A percentile compares a stretch with the other conserved stretches of the same genome.
These are phyloP conservation scores for Chlorella sp. DNA, from an alignment of 139 green algal genomes.

Conservation along the genomic window DNA sequence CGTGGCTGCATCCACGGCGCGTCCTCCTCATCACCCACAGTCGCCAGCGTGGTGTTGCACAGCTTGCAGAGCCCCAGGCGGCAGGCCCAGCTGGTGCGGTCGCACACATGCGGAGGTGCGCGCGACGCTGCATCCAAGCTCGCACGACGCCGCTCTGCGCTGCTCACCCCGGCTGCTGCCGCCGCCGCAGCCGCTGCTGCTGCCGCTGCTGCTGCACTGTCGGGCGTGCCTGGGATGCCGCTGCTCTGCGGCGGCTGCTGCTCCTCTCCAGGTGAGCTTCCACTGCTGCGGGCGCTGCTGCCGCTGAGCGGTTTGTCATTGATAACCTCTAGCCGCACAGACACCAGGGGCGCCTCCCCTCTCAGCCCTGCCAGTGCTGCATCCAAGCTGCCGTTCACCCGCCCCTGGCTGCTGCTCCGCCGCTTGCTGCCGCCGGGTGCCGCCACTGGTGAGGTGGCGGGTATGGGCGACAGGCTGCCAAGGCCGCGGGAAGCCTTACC, in stretches of 20 bases:
- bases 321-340: constrained; percentile 60
- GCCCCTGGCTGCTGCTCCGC: not conserved
- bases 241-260: not conserved
- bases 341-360: constrained; percentile 72
- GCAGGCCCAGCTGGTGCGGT: constrained; percentile 46
- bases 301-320: constrained; percentile 35
- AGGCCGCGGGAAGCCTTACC: not conserved
- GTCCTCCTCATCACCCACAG: constrained; percentile 1
- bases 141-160: not conserved
- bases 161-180: not conserved
- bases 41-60: constrained; percentile 39
- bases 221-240: not conserved
- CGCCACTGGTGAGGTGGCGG: no score
- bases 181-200: not conserved
- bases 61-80: constrained; percentile 56
- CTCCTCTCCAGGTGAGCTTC: not conserved
- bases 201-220: not conserved
- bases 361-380: constrained; percentile 65
- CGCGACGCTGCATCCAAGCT: constrained; percentile 1
- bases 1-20: not conserved
- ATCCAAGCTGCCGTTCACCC: constrained; percentile 49
- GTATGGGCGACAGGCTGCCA: no score
- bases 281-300: not conserved
- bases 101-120: constrained; percentile 20
- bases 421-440: not conserved